A percentile compares a stretch with the other conserved stretches of the same genome.
phyloP scores from a whole-genome alignment of 306 rosid species.

The Glycyrrhiza uralensis region DNA sequence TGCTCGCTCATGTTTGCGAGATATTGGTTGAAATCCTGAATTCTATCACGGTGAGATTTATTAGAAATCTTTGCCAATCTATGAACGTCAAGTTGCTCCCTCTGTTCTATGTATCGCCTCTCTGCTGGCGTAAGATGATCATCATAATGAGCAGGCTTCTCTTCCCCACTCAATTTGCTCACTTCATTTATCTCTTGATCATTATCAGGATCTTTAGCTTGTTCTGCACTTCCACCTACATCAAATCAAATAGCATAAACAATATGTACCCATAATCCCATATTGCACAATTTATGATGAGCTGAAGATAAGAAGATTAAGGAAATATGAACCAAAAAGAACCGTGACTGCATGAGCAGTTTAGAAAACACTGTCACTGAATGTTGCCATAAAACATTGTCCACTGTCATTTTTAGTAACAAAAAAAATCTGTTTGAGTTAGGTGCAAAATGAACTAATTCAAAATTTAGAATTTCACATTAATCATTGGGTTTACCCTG shows the following conservation, averaged over 20 bases:
- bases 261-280: neutral
- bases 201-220: slow-evolving; percentile 32
- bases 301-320: neutral
- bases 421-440: neutral
- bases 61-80: slow-evolving; percentile 78
- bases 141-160: slow-evolving; percentile 54
- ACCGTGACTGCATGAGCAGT: neutral
- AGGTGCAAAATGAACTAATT: neutral
- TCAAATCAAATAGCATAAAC: slow-evolving; percentile 15
- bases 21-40: slow-evolving; percentile 94
- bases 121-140: slow-evolving; percentile 88
- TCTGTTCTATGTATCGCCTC: slow-evolving; percentile 87
- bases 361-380: neutral
- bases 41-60: slow-evolving; percentile 93
- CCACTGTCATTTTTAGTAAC: neutral
- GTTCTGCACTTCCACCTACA: slow-evolving; percentile 62
- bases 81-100: slow-evolving; percentile 75
- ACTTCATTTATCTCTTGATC: slow-evolving; percentile 52
- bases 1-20: slow-evolving; percentile 99
- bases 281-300: neutral
- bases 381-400: neutral
- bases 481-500: neutral
- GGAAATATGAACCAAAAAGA: neutral
- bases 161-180: slow-evolving; percentile 43
- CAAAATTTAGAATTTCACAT: neutral